A percentile compares a stretch with the other conserved stretches of the same genome.
phyloP scores from a whole-genome alignment of 2,329 filamentous ascomycete genomes.

The Verticillium albo-atrum region DNA sequence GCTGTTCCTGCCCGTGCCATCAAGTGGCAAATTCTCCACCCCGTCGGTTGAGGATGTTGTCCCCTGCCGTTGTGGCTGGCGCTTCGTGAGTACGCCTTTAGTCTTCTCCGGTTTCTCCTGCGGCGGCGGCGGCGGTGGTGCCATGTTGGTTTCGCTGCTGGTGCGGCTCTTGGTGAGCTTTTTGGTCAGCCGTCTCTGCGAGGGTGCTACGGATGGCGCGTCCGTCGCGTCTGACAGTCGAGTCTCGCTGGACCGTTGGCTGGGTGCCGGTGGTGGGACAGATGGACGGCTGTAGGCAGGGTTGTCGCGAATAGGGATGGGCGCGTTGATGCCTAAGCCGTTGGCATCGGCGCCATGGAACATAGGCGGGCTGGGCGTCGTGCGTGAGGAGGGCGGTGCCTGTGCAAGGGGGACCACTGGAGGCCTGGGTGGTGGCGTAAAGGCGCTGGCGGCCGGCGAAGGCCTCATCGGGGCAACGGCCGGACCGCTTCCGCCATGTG shows the following conservation, averaged over 20 bases:
- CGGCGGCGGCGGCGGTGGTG: constrained; percentile 3
- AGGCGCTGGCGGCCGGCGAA: not conserved
- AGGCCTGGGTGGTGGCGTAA: not conserved
- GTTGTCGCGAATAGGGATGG: constrained; percentile 17
- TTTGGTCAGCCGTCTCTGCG: constrained; percentile 30
- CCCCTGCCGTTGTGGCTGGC: constrained; percentile 25
- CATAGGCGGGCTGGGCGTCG: constrained; percentile 15
- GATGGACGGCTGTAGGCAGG: constrained; percentile 15
- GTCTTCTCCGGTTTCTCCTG: constrained; percentile 20
- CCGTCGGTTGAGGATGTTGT: constrained; percentile 11
- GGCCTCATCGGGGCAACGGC: not conserved
- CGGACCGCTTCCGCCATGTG: constrained; percentile 16
- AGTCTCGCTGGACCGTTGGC: constrained; percentile 28
- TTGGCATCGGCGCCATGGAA: constrained; percentile 11
- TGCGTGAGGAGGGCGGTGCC: constrained; percentile 1
- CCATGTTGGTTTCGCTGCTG: constrained; percentile 13
- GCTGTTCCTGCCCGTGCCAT: constrained; percentile 4
- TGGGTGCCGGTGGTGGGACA: constrained; percentile 15
- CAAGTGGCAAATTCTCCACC: constrained; percentile 5
- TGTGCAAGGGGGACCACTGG: not conserved
- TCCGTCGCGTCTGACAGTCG: constrained; percentile 22
- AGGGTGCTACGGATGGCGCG: constrained; percentile 7
- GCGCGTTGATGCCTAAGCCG: constrained; percentile 7
- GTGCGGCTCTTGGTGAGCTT: constrained; percentile 37
- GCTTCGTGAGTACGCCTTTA: constrained; percentile 32